Evolutionary conservation across 345 rosid genomes (phyloP), one percentile per base, ranked within the genome.

Genomic region (Odontarrhena argentea): DNA sequence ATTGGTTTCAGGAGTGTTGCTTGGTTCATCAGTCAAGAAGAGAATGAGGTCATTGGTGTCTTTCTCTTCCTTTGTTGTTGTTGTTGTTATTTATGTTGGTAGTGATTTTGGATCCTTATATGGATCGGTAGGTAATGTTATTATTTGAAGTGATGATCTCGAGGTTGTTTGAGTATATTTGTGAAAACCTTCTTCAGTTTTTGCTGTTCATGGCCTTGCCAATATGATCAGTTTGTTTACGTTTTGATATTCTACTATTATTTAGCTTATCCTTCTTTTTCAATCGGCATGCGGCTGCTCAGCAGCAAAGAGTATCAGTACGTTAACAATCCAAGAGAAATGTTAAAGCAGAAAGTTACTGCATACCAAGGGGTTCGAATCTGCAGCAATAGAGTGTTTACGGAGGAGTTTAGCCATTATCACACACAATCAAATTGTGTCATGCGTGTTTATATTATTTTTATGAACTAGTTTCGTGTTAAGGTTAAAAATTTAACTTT

Each of bases 141-240:
- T 13, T 53, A 61, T 13, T 9, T 36, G 13, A 45, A 45, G 55
- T 52, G 50, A 50, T 49, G 57, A 38, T 38, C 46, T 63, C 47
- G 53, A 44, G 63, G 69, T 71, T 50, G 12, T 24, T 25, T 9
- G 58, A 47, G 68, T 71, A 71, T 59, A 72, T 65, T 57, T 34
- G 45, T 56, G 32, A 22, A 25, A 45, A 34, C 26, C 6, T 32
- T 38, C 40, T 8, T 25, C 48, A 52, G 67, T n/a, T 69, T 70
- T 52, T 52, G 49, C 41, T 40, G 32, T 30, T 56, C 48, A 37
- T 44, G 49, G 49, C 25, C 42, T 6, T 38, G 43, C 18, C 51
- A 47, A 18, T 71, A 65, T 71, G 70, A 64, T 57, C 34, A 55
- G 6, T 36, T 10, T 35, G 53, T 64, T 12, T 42, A 50, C 26